A percentile compares a stretch with the other conserved stretches of the same genome.
Conservation (phyloP, 148 eudicot species). For the Vaccinium vitisidaea region DNA sequence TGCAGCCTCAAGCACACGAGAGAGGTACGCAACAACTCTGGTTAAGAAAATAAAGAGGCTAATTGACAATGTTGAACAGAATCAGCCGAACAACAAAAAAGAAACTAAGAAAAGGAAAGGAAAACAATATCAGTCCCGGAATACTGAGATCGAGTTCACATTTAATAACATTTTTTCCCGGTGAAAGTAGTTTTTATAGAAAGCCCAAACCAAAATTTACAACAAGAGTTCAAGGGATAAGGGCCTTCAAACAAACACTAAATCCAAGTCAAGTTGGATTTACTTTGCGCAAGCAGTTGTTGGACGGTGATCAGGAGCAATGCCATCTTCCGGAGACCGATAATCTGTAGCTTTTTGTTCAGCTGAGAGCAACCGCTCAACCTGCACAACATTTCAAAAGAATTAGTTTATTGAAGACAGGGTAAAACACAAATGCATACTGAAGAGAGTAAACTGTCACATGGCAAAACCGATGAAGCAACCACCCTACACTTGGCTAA, state of each 20-base stretch:
- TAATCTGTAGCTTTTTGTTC: slow-evolving; percentile 92
- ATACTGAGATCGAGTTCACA: neutral
- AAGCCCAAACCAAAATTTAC: too few relatives aligned
- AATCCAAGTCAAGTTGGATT: neutral
- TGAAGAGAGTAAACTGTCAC: neutral
- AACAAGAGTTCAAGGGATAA: too few relatives aligned
- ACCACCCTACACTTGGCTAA: neutral
- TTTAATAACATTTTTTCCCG: neutral
- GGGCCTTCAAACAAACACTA: neutral
- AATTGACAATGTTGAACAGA: slow-evolving; percentile 7
- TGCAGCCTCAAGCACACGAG: slow-evolving; percentile 93
- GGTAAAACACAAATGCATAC: slow-evolving; percentile 13
- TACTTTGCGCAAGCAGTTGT: slow-evolving; percentile 94
- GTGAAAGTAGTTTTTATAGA: too few relatives aligned
- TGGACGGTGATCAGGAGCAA: slow-evolving; percentile 90
- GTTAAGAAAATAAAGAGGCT: slow-evolving; percentile 12
- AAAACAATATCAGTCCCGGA: neutral
- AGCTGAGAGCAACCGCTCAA: slow-evolving; percentile 84
- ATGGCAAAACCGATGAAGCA: neutral
- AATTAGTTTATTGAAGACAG: neutral
- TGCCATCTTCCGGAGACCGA: slow-evolving; percentile 87
- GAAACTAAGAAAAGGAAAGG: neutral
- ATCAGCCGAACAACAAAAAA: neutral
- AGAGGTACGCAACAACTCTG: slow-evolving; percentile 95
- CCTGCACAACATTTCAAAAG: slow-evolving; percentile 39